phyloP scores from a whole-genome alignment of 768 basidiomycete genomes.

The Boletus sp. region DNA sequence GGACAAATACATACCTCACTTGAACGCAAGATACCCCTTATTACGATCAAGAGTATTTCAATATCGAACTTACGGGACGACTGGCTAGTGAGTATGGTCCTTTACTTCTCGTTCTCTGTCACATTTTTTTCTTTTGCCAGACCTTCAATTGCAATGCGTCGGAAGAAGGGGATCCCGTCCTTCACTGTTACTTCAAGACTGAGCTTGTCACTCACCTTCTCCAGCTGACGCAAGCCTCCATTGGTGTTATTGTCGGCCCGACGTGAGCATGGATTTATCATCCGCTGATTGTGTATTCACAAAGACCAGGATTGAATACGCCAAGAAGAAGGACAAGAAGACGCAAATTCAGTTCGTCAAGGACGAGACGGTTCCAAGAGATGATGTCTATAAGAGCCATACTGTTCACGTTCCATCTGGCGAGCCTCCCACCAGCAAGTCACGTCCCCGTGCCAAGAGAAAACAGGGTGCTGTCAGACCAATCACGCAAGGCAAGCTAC shows the following conservation, averaged over 20 bases:
- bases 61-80: conserved; percentile 92
- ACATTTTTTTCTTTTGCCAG: conserved; percentile 39
- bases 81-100: conserved; percentile 68
- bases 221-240: conserved; percentile 72
- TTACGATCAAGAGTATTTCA: conserved; percentile 81
- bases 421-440: conserved; percentile 76
- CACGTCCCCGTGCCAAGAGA: conserved; percentile 79
- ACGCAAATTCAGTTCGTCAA: conserved; percentile 82
- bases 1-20: conserved; percentile 55
- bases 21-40: conserved; percentile 86
- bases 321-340: conserved; percentile 97
- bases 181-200: conserved; percentile 94
- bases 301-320: conserved; percentile 72
- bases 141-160: conserved; percentile 71
- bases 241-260: conserved; percentile 70
- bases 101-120: background rate
- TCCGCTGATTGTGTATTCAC: conserved; percentile 9
- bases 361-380: conserved; percentile 77
- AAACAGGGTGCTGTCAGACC: conserved; percentile 86
- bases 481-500: conserved; percentile 78
- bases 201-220: conserved; percentile 83
- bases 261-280: conserved; percentile 50
- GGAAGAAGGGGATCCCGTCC: conserved; percentile 93
- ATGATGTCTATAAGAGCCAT: conserved; percentile 93
- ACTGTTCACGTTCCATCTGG: conserved; percentile 85